Percentiles rank a stretch among this genome's conserved stretches.
Conservation (phyloP, 345 rosid genomes). For the Noccaea bulbosa region DNA sequence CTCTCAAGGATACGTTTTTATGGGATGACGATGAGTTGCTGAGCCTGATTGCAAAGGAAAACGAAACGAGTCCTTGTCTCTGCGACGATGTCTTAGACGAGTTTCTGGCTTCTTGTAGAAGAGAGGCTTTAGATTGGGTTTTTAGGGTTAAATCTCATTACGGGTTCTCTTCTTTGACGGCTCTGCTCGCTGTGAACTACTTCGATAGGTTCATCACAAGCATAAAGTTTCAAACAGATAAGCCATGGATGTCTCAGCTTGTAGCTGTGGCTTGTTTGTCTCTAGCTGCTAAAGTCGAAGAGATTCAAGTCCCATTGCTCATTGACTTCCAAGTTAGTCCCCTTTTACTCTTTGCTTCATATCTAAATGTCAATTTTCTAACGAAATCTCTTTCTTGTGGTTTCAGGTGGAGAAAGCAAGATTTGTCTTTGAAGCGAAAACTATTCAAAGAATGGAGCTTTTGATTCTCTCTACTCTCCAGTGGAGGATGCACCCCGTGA, state of each 20-base stretch:
- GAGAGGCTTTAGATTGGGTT: conserved; percentile 76
- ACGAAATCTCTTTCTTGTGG: background rate
- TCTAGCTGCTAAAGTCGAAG: conserved; percentile 92
- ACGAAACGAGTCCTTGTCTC: conserved; percentile 50
- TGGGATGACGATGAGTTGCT: conserved; percentile 67
- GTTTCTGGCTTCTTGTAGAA: conserved; percentile 51
- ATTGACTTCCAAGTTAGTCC: conserved; percentile 76
- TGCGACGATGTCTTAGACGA: conserved; percentile 46
- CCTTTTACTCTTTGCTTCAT: conserved; percentile 11
- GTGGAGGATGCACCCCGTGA: conserved; percentile 93
- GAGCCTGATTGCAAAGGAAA: conserved; percentile 62
- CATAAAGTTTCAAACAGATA: conserved; percentile 58
- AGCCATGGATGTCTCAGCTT: conserved; percentile 96
- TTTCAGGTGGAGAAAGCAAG: conserved; percentile 73
- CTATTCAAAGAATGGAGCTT: conserved; percentile 93
- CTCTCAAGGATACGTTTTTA: conserved; percentile 50
- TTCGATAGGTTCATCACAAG: conserved; percentile 81
- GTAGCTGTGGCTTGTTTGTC: conserved; percentile 88
- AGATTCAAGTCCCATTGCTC: conserved; percentile 79
- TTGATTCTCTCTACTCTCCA: conserved; percentile 74
- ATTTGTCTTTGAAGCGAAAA: conserved; percentile 77
- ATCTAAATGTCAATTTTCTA: conserved; percentile 11
- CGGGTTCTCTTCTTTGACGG: conserved; percentile 70
- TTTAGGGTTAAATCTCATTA: conserved; percentile 61
- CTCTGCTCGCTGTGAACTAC: conserved; percentile 80